A percentile compares a stretch with the other conserved stretches of the same genome.
Evolutionary conservation across 257 asterid genomes (phyloP).

Genomic region (Gentiana dahurica): DNA sequence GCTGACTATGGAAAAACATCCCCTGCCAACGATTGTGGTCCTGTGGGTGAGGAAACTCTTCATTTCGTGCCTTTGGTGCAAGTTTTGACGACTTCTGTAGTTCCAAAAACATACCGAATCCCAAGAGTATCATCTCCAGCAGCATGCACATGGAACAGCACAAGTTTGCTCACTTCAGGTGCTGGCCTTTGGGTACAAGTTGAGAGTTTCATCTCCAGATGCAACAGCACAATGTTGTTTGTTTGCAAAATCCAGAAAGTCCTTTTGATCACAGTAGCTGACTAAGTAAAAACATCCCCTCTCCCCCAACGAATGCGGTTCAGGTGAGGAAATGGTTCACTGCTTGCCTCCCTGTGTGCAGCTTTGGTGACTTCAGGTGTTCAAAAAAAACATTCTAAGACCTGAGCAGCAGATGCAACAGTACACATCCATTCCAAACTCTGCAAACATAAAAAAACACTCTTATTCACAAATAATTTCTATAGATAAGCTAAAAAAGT

Average conservation of each 20-base stretch:
- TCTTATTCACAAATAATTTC: too few relatives aligned
- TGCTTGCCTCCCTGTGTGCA: slow-evolving; percentile 37
- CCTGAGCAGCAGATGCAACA: slow-evolving; percentile 91
- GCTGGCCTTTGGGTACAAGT: slow-evolving; percentile 27
- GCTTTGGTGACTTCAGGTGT: slow-evolving; percentile 78
- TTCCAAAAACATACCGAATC: too few relatives aligned
- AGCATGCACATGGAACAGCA: too few relatives aligned
- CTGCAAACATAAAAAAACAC: slow-evolving; percentile 15
- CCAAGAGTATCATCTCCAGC: too few relatives aligned
- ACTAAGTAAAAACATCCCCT: too few relatives aligned
- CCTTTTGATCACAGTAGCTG: too few relatives aligned
- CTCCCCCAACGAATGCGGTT: slow-evolving; percentile 69
- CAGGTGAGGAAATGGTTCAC: slow-evolving; percentile 85
- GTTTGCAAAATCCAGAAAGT: slow-evolving; percentile 28
- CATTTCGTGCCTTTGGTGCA: too few relatives aligned
- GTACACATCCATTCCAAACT: slow-evolving; percentile 87
- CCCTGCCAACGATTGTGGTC: too few relatives aligned
- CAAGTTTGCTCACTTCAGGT: slow-evolving; percentile 41
- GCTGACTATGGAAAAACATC: too few relatives aligned
- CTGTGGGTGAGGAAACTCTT: too few relatives aligned
- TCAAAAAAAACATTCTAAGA: slow-evolving; percentile 84
- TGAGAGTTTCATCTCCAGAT: slow-evolving; percentile 76
- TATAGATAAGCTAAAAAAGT: too few relatives aligned
- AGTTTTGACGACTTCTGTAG: too few relatives aligned
- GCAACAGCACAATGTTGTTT: slow-evolving; percentile 86